Evolutionary conservation across 2,329 filamentous ascomycete species (phyloP).

Genomic region (Helminthosporium solani): DNA sequence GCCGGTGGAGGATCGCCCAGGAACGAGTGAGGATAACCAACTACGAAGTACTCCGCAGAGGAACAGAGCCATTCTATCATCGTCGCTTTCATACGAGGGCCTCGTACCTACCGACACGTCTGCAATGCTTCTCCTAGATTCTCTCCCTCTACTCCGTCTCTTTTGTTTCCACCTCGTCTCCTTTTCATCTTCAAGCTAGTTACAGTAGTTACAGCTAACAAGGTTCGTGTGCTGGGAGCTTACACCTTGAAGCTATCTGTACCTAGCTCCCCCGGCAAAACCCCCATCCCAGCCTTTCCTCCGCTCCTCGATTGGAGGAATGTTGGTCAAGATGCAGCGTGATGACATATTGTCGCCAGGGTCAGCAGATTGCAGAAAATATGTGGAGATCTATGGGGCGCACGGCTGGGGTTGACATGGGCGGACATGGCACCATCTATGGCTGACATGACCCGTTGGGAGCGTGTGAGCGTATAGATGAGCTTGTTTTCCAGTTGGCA

Average conservation of each 20-base stretch:
- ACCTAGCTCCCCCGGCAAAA: slow-evolving; percentile 2
- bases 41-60: too few species aligned
- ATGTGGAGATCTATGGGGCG: slow-evolving; percentile 7
- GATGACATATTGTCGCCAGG: slow-evolving; percentile 4
- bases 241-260: too few species aligned
- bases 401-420: slow-evolving; percentile 3
- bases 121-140: too few species aligned
- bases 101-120: too few species aligned
- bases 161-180: too few species aligned
- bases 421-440: too few species aligned
- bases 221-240: background rate
- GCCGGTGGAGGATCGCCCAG: background rate
- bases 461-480: background rate
- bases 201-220: background rate
- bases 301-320: slow-evolving; percentile 9
- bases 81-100: too few species aligned
- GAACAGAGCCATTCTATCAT: too few species aligned
- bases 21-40: slow-evolving; percentile 1
- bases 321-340: slow-evolving; percentile 1
- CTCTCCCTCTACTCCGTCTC: too few species aligned
- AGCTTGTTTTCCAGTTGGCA: slow-evolving; percentile 1
- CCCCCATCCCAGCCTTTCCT: background rate
- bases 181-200: too few species aligned
- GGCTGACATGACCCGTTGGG: background rate
- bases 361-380: slow-evolving; percentile 7